Conservation (phyloP, 352 stramenopile genomes). For the Pythium coloratum region DNA sequence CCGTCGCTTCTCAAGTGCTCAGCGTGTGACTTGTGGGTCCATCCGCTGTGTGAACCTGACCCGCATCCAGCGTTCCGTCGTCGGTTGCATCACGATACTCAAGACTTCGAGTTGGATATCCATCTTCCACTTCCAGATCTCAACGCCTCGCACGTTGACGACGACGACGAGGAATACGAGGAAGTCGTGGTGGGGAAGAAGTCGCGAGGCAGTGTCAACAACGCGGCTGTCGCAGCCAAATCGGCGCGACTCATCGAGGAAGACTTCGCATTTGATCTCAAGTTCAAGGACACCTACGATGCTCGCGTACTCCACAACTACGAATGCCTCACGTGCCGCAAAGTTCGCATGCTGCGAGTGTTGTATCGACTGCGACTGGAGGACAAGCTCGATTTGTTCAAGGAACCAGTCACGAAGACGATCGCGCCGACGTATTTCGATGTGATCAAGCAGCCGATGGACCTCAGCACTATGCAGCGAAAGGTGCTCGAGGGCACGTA, state of each 20-base stretch:
- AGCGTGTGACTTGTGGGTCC: conserved; percentile 79
- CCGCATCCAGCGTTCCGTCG: conserved; percentile 57
- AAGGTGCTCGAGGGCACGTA: conserved; percentile 77
- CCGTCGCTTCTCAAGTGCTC: conserved; percentile 66
- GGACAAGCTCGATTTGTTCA: conserved; percentile 92
- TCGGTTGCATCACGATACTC: not conserved
- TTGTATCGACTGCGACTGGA: conserved; percentile 60
- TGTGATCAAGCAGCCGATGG: conserved; percentile 92
- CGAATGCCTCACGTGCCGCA: conserved; percentile 81
- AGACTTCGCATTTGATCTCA: conserved; percentile 51
- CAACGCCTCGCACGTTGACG: conserved; percentile 12
- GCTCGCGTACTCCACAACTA: conserved; percentile 75
- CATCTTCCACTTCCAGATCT: conserved; percentile 32
- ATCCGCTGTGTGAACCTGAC: conserved; percentile 78
- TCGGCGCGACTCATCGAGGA: conserved; percentile 63
- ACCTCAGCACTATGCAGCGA: conserved; percentile 87
- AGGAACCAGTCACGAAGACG: conserved; percentile 90
- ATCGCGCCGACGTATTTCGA: conserved; percentile 94
- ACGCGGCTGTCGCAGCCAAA: conserved; percentile 28
- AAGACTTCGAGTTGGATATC: conserved; percentile 58
- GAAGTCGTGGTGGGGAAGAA: not conserved
- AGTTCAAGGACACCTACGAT: conserved; percentile 69
- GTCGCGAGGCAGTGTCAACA: not conserved
- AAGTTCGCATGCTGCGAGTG: conserved; percentile 70
- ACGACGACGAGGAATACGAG: conserved; percentile 21